Percentiles rank a stretch among this genome's conserved stretches.
phyloP scores from a whole-genome alignment of 306 rosid genomes.

The Citrullus colocynthis region DNA sequence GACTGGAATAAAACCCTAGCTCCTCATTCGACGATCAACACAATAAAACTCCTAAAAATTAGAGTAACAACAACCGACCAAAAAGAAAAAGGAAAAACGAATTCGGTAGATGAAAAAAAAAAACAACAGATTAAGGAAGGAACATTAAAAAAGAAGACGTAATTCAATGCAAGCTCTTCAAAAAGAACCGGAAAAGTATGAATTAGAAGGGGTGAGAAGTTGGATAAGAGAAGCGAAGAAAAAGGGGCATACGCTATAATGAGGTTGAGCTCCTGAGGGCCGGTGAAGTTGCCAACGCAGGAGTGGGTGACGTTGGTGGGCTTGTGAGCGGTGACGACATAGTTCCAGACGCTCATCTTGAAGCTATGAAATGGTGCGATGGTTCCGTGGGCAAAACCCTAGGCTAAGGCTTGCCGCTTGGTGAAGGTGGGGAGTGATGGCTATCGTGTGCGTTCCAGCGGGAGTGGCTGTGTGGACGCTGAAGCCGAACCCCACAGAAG shows the following conservation, averaged over 20 bases:
- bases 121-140: not conserved
- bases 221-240: not conserved
- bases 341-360: slow-evolving; percentile 93
- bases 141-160: not conserved
- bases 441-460: not conserved
- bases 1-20: not conserved
- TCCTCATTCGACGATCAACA: not conserved
- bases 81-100: not conserved
- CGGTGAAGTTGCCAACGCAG: slow-evolving; percentile 95
- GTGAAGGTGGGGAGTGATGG: too few species aligned
- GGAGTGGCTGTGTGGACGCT: not conserved
- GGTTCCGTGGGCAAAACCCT: not conserved
- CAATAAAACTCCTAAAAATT: not conserved
- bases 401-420: not conserved
- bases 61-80: not conserved
- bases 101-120: not conserved
- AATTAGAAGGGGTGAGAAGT: not conserved
- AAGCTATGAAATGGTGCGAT: not conserved
- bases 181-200: not conserved
- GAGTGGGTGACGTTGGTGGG: slow-evolving; percentile 95
- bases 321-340: slow-evolving; percentile 94
- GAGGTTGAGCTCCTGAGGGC: slow-evolving; percentile 92
- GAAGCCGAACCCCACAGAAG: not conserved
- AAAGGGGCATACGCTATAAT: slow-evolving; percentile 48
- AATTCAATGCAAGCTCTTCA: not conserved